A percentile compares a stretch with the other conserved stretches of the same genome.
Conservation (phyloP, 1,139 yeast species). For the Debaryomyces subglobosus region DNA sequence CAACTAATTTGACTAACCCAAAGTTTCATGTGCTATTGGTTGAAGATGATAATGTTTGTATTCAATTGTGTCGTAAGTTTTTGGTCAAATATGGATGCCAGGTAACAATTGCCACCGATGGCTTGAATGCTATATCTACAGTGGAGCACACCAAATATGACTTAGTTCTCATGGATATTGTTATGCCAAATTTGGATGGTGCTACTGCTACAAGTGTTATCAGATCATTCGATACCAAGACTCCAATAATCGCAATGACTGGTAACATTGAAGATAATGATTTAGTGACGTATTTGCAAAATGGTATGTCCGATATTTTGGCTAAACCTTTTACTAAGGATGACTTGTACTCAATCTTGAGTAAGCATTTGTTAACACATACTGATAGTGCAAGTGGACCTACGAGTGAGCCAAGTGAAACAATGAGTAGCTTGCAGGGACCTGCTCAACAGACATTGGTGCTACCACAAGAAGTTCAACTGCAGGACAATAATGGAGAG, state of each 20-base stretch:
- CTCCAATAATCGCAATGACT: slow-evolving; percentile 95
- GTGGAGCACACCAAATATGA: slow-evolving; percentile 79
- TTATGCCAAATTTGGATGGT: slow-evolving; percentile 93
- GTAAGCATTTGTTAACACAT: slow-evolving; percentile 58
- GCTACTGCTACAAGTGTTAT: slow-evolving; percentile 90
- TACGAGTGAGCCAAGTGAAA: slow-evolving; percentile 7
- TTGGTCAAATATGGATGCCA: slow-evolving; percentile 87
- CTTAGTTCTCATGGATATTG: slow-evolving; percentile 88
- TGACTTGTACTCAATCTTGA: slow-evolving; percentile 73
- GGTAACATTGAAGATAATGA: slow-evolving; percentile 84
- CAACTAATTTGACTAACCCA: slow-evolving; percentile 42
- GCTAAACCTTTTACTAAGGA: slow-evolving; percentile 92
- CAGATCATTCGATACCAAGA: slow-evolving; percentile 75
- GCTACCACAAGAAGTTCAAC: slow-evolving; percentile 15
- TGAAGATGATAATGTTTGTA: slow-evolving; percentile 85
- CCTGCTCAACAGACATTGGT: slow-evolving; percentile 15
- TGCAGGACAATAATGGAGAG: slow-evolving; percentile 2
- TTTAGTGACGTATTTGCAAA: slow-evolving; percentile 75
- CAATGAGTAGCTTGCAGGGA: slow-evolving; percentile 13
- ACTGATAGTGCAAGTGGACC: slow-evolving; percentile 9
- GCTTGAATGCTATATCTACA: slow-evolving; percentile 81
- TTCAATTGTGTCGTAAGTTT: slow-evolving; percentile 76
- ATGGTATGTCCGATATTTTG: slow-evolving; percentile 89
- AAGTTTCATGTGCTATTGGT: slow-evolving; percentile 76
- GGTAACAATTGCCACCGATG: slow-evolving; percentile 91